Percentiles rank a stretch among this genome's conserved stretches.
phyloP scores from a whole-genome alignment of 495 filamentous ascomycete species.

The Platismatia glauca region DNA sequence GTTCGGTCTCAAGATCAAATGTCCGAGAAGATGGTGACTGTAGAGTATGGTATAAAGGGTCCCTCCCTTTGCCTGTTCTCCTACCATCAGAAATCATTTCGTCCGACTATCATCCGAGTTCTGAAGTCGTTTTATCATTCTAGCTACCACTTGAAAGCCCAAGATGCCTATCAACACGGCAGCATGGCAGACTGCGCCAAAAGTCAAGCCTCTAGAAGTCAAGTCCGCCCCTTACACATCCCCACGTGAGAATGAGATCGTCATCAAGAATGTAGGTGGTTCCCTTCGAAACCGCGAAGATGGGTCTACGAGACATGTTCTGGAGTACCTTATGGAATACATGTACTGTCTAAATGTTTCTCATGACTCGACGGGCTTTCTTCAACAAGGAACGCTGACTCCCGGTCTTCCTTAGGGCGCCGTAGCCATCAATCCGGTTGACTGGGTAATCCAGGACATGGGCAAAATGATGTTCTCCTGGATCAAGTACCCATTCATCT shows the following conservation, averaged over 20 bases:
- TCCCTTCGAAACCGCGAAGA: no score
- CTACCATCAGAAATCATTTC: not conserved
- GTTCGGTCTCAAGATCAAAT: not conserved
- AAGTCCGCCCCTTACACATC: constrained; percentile 27
- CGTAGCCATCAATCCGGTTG: constrained; percentile 42
- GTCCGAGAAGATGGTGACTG: not conserved
- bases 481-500: constrained; percentile 38
- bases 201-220: constrained; percentile 29
- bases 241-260: constrained; percentile 27
- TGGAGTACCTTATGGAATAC: no score
- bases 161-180: constrained; percentile 30
- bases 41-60: not conserved
- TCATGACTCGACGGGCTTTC: no score
- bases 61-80: not conserved
- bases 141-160: not conserved
- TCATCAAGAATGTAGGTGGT: constrained; percentile 30
- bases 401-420: constrained; percentile 13
- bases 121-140: not conserved
- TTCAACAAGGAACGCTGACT: not conserved
- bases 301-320: no score
- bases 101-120: not conserved
- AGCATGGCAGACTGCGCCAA: constrained; percentile 30
- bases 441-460: constrained; percentile 36
- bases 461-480: constrained; percentile 21
- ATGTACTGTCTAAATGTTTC: no score